Conservation (phyloP, 2,329 filamentous ascomycete species). For the Amauroascus verrucosus region DNA sequence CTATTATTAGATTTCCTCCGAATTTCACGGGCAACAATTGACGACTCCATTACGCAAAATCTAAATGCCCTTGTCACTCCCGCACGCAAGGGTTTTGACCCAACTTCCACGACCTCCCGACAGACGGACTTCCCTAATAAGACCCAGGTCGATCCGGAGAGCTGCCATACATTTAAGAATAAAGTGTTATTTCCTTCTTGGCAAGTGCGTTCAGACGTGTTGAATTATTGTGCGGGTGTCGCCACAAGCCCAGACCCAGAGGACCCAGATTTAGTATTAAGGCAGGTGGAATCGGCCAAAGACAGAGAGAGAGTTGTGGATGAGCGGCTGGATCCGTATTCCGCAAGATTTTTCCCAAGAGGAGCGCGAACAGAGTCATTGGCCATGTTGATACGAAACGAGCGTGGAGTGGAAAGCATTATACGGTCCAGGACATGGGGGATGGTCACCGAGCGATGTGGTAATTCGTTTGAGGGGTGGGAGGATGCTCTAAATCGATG, state of each 20-base stretch:
- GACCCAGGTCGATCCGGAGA: slow-evolving; percentile 47
- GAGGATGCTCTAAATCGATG: slow-evolving; percentile 56
- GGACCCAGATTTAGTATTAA: slow-evolving; percentile 63
- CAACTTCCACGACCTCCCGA: slow-evolving; percentile 60
- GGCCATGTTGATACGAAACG: slow-evolving; percentile 57
- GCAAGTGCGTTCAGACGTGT: slow-evolving; percentile 69
- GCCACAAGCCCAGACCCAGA: slow-evolving; percentile 79
- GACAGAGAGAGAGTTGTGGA: slow-evolving; percentile 67
- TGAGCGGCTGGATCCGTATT: slow-evolving; percentile 87
- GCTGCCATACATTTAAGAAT: slow-evolving; percentile 65
- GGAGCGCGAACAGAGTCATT: slow-evolving; percentile 74
- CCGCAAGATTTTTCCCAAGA: slow-evolving; percentile 59
- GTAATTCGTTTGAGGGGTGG: slow-evolving; percentile 48
- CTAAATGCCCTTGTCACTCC: slow-evolving; percentile 82
- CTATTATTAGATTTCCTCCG: slow-evolving; percentile 67
- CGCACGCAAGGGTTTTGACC: slow-evolving; percentile 61
- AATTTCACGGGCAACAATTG: slow-evolving; percentile 69
- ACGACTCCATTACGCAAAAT: slow-evolving; percentile 88
- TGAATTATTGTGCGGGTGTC: slow-evolving; percentile 81
- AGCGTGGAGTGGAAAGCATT: slow-evolving; percentile 66
- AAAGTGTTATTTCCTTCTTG: slow-evolving; percentile 77
- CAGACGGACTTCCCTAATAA: slow-evolving; percentile 41
- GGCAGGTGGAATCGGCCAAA: slow-evolving; percentile 59
- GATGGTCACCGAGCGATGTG: slow-evolving; percentile 65
- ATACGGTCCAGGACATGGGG: slow-evolving; percentile 74